A percentile compares a stretch with the other conserved stretches of the same genome.
Evolutionary conservation across 2,329 filamentous ascomycete genomes (phyloP).

Genomic region (Exophiala sp.): DNA sequence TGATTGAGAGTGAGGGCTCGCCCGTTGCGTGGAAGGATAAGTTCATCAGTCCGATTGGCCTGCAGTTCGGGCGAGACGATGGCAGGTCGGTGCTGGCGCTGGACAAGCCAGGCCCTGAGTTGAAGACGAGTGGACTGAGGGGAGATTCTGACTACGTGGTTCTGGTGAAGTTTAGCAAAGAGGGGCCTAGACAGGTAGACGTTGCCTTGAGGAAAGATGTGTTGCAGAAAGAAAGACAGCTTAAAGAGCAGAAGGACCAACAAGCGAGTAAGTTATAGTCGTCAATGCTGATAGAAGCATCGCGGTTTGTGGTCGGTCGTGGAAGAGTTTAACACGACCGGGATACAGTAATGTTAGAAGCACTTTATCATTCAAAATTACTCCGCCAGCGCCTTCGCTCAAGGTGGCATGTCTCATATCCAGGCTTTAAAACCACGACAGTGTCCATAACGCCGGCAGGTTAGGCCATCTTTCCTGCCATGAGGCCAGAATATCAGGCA

Average conservation of each 20-base stretch:
- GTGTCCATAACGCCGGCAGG: slow-evolving; percentile 83
- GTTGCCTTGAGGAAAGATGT: slow-evolving; percentile 48
- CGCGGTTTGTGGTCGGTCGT: too few species aligned
- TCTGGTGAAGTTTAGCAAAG: slow-evolving; percentile 51
- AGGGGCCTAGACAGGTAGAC: slow-evolving; percentile 52
- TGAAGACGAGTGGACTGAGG: slow-evolving; percentile 44
- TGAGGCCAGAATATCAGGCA: slow-evolving; percentile 81
- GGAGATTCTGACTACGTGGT: slow-evolving; percentile 53
- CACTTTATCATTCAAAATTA: too few species aligned
- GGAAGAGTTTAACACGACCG: too few species aligned
- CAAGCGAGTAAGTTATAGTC: slow-evolving; percentile 10
- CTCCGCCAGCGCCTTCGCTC: slow-evolving; percentile 22
- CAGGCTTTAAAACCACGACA: slow-evolving; percentile 74
- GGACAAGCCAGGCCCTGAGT: slow-evolving; percentile 51
- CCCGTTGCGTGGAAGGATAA: slow-evolving; percentile 41
- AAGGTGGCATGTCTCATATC: background rate
- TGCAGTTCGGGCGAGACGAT: slow-evolving; percentile 39
- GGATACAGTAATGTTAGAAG: too few species aligned
- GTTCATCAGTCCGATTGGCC: slow-evolving; percentile 40
- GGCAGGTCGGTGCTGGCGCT: slow-evolving; percentile 49
- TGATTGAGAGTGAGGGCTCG: slow-evolving; percentile 39
- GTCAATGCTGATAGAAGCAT: too few species aligned
- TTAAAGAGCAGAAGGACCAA: slow-evolving; percentile 27
- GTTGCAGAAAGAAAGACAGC: slow-evolving; percentile 33
- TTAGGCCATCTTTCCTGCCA: slow-evolving; percentile 97